These are phyloP conservation scores for Peltaster fructicola DNA, from an alignment of 2,329 filamentous ascomycete genomes.

Conservation along the genomic window DNA sequence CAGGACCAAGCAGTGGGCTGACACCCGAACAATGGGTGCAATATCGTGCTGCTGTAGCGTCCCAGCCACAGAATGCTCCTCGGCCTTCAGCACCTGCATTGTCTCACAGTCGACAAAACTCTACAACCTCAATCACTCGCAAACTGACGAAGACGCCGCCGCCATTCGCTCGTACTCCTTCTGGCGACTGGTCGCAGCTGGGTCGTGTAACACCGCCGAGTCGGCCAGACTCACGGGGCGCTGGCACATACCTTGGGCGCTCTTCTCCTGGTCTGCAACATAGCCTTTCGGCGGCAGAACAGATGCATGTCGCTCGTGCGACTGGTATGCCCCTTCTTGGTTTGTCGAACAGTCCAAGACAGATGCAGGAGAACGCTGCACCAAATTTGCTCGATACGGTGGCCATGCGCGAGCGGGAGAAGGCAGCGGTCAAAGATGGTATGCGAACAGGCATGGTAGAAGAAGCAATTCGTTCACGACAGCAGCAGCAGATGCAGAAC, in stretches of 20 bases:
- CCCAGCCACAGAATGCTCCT: conserved; percentile 32
- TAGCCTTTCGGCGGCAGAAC: conserved; percentile 68
- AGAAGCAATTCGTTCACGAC: conserved; percentile 40
- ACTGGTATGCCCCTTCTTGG: conserved; percentile 63
- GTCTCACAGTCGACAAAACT: conserved; percentile 12
- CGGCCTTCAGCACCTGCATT: conserved; percentile 12
- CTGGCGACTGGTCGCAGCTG: conserved; percentile 26
- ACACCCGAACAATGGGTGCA: conserved; percentile 73
- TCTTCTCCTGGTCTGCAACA: conserved; percentile 26
- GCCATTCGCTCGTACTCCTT: conserved; percentile 25
- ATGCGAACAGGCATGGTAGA: conserved; percentile 51
- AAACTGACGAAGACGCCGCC: conserved; percentile 21
- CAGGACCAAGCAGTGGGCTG: conserved; percentile 33
- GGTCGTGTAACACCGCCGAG: conserved; percentile 13
- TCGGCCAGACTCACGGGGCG: conserved; percentile 16
- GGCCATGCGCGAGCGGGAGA: conserved; percentile 62
- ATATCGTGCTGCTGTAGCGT: conserved; percentile 45
- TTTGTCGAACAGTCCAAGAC: conserved; percentile 33
- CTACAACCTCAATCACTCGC: conserved; percentile 8
- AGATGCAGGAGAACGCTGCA: conserved; percentile 21
- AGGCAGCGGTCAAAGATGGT: conserved; percentile 50
- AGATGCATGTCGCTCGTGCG: conserved; percentile 70
- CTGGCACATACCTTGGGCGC: conserved; percentile 8
- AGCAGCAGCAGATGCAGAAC: conserved; percentile 30
- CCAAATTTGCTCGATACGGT: conserved; percentile 57